Base-by-base conservation (phyloP, 208 protist genomes). In the Wallacemonas sp. region DNA sequence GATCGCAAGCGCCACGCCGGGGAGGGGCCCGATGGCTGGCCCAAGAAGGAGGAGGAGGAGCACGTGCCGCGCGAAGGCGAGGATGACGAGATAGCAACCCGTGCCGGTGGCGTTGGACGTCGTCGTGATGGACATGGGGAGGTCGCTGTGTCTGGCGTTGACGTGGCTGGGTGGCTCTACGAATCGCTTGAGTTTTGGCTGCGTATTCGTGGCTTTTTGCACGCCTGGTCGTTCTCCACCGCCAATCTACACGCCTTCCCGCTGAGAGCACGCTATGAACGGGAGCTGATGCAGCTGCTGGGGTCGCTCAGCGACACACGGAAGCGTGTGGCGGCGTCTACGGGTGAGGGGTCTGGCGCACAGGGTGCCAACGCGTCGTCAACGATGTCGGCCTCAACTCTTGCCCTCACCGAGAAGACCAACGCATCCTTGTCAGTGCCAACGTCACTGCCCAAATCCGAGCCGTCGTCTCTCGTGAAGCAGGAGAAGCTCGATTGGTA, bases 181-280 rank as follows among this genome's bases (percentile, higher is more conserved):
- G 47, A 63, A 0, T 82, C 80, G 14, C 74, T 80, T 41, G 73
- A 86, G 62, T 94, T 68, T 60, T 94, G 88, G 85, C 76, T 88
- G 12, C 77, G 82, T 0, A 77, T 91, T 11, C 82, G 85, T 33
- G 76, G 72, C 17, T 91, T 91, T 60, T 66, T 91, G 12, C 69
- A 88, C 47, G 77, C 84, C 0, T 64, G 89, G 17, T 90, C 85
- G 9, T 59, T 84, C 17, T 77, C 80, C 55, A 86, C 72, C 38
- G 88, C 88, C 14, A 79, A 77, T 19, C 63, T 87, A 47, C 72
- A 88, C 71, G 67, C 62, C 27, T 80, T 82, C 54, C 56, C 68
- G 19, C 70, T 94, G 55, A 77, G 79, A 34, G 75, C 82, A 26
- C 81, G 80, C 31, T 94, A 94, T 59, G 84, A 94, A 70, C 58